Percentiles rank a stretch among this genome's conserved stretches.
Conservation (phyloP, 495 filamentous ascomycete species). For the Emericellopsis terricola region DNA sequence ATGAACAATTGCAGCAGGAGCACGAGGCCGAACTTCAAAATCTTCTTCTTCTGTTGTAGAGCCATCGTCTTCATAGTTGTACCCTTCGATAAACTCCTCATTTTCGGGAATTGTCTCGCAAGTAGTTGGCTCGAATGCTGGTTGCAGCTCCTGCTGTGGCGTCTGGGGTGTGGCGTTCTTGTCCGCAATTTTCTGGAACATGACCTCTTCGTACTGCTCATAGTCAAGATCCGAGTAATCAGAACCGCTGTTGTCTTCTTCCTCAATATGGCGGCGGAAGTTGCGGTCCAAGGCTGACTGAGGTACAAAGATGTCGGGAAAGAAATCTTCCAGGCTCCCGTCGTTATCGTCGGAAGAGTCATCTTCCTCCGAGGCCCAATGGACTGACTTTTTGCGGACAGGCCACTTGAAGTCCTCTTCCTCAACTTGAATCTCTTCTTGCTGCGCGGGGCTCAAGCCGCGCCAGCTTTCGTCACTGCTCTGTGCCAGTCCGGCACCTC, state of each 20-base stretch:
- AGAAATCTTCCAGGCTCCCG: slow-evolving; percentile 31
- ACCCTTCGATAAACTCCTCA: too few species aligned
- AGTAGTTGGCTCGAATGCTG: too few species aligned
- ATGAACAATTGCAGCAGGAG: slow-evolving; percentile 10
- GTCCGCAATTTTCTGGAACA: slow-evolving; percentile 7
- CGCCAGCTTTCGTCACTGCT: slow-evolving; percentile 29
- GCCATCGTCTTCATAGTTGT: too few species aligned
- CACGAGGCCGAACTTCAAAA: too few species aligned
- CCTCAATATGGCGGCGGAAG: slow-evolving; percentile 52
- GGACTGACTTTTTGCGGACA: too few species aligned
- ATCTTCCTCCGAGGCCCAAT: too few species aligned
- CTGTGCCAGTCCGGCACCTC: slow-evolving; percentile 40
- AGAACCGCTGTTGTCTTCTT: slow-evolving; percentile 30
- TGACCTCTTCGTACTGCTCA: slow-evolving; percentile 9
- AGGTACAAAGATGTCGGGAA: slow-evolving; percentile 54
- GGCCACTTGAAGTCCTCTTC: too few species aligned
- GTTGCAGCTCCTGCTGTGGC: too few species aligned
- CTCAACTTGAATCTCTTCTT: too few species aligned
- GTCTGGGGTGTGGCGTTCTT: too few species aligned
- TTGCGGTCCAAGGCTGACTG: slow-evolving; percentile 51
- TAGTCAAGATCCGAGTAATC: slow-evolving; percentile 28
- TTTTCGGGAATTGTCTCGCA: too few species aligned
- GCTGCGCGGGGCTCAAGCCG: too few species aligned
- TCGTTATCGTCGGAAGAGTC: slow-evolving; percentile 21
- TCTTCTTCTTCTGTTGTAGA: slow-evolving; percentile 67